Conservation (phyloP, 495 filamentous ascomycete genomes). For the Penicillium silybi region DNA sequence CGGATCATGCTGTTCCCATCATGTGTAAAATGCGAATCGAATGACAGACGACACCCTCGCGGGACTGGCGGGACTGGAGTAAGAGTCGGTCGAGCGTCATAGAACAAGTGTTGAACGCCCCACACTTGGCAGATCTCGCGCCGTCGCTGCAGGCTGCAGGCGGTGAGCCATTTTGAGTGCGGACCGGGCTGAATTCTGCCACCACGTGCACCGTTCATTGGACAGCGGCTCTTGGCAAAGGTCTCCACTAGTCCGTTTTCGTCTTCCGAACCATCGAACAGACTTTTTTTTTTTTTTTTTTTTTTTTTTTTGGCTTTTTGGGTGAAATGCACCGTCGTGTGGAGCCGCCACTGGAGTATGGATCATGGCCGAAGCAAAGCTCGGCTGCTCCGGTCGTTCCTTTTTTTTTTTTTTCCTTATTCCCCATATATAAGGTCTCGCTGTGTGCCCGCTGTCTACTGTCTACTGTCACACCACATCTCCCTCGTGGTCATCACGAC, state of each 20-base stretch:
- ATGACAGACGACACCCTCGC: not conserved
- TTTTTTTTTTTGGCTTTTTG: not conserved
- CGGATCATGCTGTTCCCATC: not conserved
- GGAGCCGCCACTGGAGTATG: slow-evolving; percentile 19
- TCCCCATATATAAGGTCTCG: slow-evolving; percentile 21
- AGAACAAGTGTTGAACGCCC: not conserved
- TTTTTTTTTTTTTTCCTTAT: slow-evolving; percentile 18
- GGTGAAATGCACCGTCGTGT: not conserved
- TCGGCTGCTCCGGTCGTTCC: not conserved
- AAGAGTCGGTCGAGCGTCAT: not conserved
- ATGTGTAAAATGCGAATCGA: not conserved
- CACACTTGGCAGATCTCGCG: not conserved
- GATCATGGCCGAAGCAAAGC: not conserved
- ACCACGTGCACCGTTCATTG: slow-evolving; percentile 4
- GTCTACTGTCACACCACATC: not conserved
- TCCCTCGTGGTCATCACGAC: slow-evolving; percentile 17
- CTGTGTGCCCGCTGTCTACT: slow-evolving; percentile 21
- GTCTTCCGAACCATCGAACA: not conserved
- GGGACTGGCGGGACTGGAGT: not conserved
- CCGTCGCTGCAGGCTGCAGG: not conserved
- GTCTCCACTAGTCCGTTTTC: not conserved
- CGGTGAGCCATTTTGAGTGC: not conserved
- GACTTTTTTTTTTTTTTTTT: not conserved
- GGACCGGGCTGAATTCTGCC: not conserved
- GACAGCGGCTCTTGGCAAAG: not conserved